Evolutionary conservation across 1,139 yeast genomes (phyloP).

Genomic region (Kodamaea fungicola): DNA sequence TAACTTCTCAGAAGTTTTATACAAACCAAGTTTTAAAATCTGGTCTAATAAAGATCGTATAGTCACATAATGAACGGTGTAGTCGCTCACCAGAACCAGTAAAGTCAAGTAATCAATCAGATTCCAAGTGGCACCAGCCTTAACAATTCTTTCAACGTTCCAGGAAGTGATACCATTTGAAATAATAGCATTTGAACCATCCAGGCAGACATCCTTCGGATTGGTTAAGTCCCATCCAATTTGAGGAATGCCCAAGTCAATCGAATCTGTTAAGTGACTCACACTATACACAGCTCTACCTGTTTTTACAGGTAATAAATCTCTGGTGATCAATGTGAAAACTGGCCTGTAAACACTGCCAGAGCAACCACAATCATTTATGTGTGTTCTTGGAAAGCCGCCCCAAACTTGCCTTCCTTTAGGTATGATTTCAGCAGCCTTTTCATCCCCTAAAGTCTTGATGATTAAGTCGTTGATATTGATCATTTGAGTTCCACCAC

Average conservation of each 20-base stretch:
- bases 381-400: slow-evolving; percentile 23
- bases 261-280: slow-evolving; percentile 28
- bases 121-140: neutral
- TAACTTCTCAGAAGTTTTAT: neutral
- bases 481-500: slow-evolving; percentile 26
- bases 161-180: slow-evolving; percentile 25
- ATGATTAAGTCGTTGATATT: slow-evolving; percentile 13
- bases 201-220: slow-evolving; percentile 13
- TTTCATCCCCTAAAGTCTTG: neutral
- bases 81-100: slow-evolving; percentile 32
- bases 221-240: slow-evolving; percentile 15
- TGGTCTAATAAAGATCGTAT: slow-evolving; percentile 27
- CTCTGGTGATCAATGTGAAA: slow-evolving; percentile 18
- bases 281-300: slow-evolving; percentile 13
- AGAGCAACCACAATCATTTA: slow-evolving; percentile 25
- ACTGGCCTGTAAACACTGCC: slow-evolving; percentile 23
- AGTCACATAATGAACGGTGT: slow-evolving; percentile 28
- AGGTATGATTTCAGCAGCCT: slow-evolving; percentile 11
- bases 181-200: slow-evolving; percentile 19
- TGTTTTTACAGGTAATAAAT: slow-evolving; percentile 6
- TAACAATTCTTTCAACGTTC: slow-evolving; percentile 13
- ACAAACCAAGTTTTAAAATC: slow-evolving; percentile 13
- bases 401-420: slow-evolving; percentile 22
- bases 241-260: slow-evolving; percentile 25
- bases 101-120: slow-evolving; percentile 28